phyloP scores from a whole-genome alignment of 2,329 filamentous ascomycete species.

The Diaporthe capsici region DNA sequence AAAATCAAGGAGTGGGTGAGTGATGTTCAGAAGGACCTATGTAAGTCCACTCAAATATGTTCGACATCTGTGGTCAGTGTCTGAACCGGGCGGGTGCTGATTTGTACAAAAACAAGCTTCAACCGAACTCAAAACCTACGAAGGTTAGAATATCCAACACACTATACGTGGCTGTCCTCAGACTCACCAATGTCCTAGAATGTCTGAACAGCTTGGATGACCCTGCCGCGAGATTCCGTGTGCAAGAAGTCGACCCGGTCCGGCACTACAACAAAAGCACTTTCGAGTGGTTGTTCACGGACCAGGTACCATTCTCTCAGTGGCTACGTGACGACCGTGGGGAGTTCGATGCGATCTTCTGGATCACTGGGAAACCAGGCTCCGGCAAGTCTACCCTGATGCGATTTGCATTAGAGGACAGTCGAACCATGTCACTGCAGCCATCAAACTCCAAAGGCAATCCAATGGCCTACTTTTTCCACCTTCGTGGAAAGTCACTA shows the following conservation, averaged over 20 bases:
- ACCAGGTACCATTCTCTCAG: background rate
- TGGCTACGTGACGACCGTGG: background rate
- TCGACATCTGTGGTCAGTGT: too few relatives aligned
- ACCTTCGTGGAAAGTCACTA: background rate
- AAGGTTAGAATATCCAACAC: too few relatives aligned
- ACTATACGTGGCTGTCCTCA: too few relatives aligned
- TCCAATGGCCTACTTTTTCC: background rate
- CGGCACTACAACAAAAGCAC: background rate
- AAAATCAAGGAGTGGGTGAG: too few relatives aligned
- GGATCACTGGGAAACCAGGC: background rate
- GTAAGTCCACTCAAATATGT: too few relatives aligned
- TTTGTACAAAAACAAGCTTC: too few relatives aligned
- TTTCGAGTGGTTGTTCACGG: background rate
- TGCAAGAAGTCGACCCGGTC: background rate
- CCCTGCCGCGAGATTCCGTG: background rate
- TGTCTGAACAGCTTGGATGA: too few relatives aligned
- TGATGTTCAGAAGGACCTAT: too few relatives aligned
- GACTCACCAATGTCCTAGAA: too few relatives aligned
- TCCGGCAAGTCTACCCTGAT: background rate
- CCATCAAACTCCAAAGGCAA: background rate
- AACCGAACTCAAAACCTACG: too few relatives aligned
- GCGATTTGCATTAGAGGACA: background rate
- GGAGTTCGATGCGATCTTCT: background rate
- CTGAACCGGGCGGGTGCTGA: too few relatives aligned
- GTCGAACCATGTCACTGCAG: background rate